Base-by-base conservation (phyloP, 176 grass and related monocot species). In the Pharus latifolius region DNA sequence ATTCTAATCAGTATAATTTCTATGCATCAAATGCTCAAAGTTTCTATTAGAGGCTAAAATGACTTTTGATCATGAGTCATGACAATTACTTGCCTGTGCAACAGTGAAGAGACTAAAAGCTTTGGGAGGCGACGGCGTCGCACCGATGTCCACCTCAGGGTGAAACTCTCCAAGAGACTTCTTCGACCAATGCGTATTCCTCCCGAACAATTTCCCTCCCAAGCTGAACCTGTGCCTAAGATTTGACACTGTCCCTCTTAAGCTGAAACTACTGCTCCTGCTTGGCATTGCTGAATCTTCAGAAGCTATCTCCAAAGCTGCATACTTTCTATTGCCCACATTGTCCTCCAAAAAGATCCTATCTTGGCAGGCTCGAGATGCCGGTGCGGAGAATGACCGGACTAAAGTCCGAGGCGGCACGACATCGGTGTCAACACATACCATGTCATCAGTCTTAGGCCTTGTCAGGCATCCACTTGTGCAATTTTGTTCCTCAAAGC, bases 351-450 rank as follows among this genome's bases (percentile, higher is more conserved):
- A 18, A 38, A 73, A 61, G 17, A 87, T 28, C 24, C 82, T 87
- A 18, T 34, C 61, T 1, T 61, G 59, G 23, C 60, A 72, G 45
- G 75, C 70, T 37, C 73, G 80, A 1, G 71, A 49, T 59, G 72
- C 71, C 18, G 89, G 89, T 10, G 89, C 89, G 2, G 94, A 97
- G 52, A 92, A 90, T 0, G 94, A 97, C 18, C 89, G 55, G 62
- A 85, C 22, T 0, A 97, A 81, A 34, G 61, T 81, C 13, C 30
- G 52, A 15, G 68, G 72, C 49, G 85, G 80, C 15, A 63, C 40
- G 5, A 52, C 25, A 2, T 82, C 34, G 53, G 50, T 13, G 41
- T 57, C 46, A 14, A 65, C 10, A 3, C 20, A 52, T 20, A 63
- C 23, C 46, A 26, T 35, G 41, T 15, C 56, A 8, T 48, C 69